Percentiles rank a stretch among this genome's conserved stretches.
These are phyloP conservation scores for Zea luxurians DNA, from an alignment of 176 grass and related monocot genomes.

Conservation along the genomic window DNA sequence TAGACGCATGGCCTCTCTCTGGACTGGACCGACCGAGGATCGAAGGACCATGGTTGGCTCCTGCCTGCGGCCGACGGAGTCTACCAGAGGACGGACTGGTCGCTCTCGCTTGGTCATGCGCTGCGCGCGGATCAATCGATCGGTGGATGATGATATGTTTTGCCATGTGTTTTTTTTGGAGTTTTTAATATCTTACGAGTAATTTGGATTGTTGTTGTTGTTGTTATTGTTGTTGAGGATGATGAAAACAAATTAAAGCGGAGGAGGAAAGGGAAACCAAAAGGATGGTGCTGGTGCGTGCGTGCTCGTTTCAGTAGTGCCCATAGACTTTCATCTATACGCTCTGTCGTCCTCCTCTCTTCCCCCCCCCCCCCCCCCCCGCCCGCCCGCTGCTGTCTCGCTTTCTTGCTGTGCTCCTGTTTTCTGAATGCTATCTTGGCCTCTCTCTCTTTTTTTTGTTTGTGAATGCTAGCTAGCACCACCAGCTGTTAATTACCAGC, in stretches of 20 bases:
- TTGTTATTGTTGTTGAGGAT: background rate
- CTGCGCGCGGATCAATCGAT: too few species aligned
- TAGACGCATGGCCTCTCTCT: background rate
- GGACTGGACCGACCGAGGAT: background rate
- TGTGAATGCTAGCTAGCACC: slow-evolving; percentile 12
- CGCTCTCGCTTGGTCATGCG: too few species aligned
- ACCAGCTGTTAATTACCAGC: slow-evolving; percentile 24
- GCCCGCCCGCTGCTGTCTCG: background rate
- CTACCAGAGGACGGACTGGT: too few species aligned
- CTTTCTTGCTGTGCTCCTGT: background rate
- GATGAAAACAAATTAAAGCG: background rate
- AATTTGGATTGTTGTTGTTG: too few species aligned
- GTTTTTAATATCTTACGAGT: too few species aligned
- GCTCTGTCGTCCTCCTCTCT: too few species aligned
- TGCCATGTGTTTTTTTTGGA: too few species aligned
- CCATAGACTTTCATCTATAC: background rate
- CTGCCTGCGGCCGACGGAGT: background rate
- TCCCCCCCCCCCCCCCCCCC: too few species aligned
- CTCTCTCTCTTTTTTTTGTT: background rate
- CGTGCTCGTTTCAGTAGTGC: slow-evolving; percentile 27
- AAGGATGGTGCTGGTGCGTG: slow-evolving; percentile 14
- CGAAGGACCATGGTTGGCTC: slow-evolving; percentile 40
- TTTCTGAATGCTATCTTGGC: background rate
- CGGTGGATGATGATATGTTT: too few species aligned
- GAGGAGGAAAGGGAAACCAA: background rate